Conservation (phyloP, 129 eudicot genomes). For the Pseudognaphalium luteoalbum region DNA sequence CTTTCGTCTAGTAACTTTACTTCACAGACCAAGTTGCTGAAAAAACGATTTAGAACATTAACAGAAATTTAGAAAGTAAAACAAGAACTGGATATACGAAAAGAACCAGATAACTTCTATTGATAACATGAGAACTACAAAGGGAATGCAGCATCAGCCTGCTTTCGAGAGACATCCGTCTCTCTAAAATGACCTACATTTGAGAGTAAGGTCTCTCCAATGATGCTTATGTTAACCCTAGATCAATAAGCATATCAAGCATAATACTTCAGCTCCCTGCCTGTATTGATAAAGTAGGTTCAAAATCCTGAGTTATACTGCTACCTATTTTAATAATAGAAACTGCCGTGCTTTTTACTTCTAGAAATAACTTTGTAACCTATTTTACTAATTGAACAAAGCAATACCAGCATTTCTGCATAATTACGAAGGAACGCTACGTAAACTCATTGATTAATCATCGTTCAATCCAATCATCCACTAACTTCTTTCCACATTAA, state of each 20-base stretch:
- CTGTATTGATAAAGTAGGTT: background rate
- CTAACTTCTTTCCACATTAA: background rate
- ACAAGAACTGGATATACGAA: background rate
- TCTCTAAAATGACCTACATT: background rate
- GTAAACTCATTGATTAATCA: background rate
- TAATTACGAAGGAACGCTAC: background rate
- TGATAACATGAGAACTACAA: background rate
- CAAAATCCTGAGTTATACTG: background rate
- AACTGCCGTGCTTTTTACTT: background rate
- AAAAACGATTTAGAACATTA: no score
- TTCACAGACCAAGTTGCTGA: no score
- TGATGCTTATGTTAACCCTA: background rate
- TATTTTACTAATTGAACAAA: background rate
- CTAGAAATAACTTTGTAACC: background rate
- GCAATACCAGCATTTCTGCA: background rate
- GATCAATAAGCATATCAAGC: conserved; percentile 1
- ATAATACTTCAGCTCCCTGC: background rate
- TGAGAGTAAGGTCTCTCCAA: background rate
- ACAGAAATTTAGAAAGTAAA: background rate
- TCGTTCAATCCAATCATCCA: background rate
- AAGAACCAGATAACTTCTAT: background rate
- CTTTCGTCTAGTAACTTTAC: background rate
- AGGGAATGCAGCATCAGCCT: background rate
- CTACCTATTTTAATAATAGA: background rate
- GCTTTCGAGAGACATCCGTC: background rate